These are phyloP conservation scores for Dissophora globulifera DNA, from an alignment of 192 early-diverging fungal species.

Conservation along the genomic window DNA sequence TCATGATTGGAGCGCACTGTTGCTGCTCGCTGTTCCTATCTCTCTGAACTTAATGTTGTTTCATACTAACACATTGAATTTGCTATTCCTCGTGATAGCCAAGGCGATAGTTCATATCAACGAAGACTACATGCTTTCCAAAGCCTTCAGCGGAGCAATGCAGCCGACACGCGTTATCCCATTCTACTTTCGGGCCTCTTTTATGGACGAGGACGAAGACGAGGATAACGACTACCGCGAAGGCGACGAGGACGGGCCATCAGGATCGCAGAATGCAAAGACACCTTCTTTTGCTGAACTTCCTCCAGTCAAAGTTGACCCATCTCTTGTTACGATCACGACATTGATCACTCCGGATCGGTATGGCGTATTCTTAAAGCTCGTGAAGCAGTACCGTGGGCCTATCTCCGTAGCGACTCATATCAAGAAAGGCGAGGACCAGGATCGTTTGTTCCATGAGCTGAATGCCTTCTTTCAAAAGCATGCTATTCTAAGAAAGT, in stretches of 20 bases:
- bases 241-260: slow-evolving; percentile 20
- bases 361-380: slow-evolving; percentile 60
- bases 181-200: slow-evolving; percentile 64
- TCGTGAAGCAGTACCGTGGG: slow-evolving; percentile 62
- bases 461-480: slow-evolving; percentile 58
- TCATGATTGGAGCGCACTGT: neutral
- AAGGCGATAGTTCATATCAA: slow-evolving; percentile 22
- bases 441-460: slow-evolving; percentile 57
- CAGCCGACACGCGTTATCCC: slow-evolving; percentile 68
- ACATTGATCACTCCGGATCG: slow-evolving; percentile 69
- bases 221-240: slow-evolving; percentile 37
- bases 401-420: slow-evolving; percentile 71
- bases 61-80: neutral
- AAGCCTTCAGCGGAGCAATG: slow-evolving; percentile 67
- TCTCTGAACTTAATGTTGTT: too few species aligned
- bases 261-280: neutral
- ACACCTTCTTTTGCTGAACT: slow-evolving; percentile 7
- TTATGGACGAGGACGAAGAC: slow-evolving; percentile 44
- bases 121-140: slow-evolving; percentile 67
- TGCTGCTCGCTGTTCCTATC: too few species aligned
- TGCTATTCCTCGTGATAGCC: slow-evolving; percentile 19
- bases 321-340: slow-evolving; percentile 58
- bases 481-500: slow-evolving; percentile 58
- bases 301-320: slow-evolving; percentile 4
- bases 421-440: slow-evolving; percentile 58